Conservation (phyloP, 1,284 basidiomycete species). For the Ustilago cynodontis region DNA sequence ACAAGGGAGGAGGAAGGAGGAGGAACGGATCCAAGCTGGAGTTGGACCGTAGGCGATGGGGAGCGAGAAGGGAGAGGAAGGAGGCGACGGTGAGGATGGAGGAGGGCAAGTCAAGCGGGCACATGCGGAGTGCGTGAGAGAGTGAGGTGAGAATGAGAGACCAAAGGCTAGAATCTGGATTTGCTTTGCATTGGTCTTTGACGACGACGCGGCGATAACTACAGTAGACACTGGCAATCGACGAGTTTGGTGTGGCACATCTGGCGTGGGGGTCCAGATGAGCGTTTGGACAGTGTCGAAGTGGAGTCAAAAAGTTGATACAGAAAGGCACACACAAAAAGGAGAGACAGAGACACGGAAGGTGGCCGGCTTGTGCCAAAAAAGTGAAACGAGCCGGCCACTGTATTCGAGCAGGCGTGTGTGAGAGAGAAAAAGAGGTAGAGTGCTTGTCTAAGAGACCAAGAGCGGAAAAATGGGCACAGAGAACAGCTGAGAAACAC, state of each 20-base stretch:
- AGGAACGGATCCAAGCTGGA: neutral
- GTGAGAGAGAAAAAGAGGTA: neutral
- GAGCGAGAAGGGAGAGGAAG: neutral
- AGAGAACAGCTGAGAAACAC: neutral
- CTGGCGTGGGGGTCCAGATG: neutral
- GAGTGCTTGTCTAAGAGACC: neutral
- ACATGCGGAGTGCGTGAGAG: neutral
- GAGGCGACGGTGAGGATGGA: neutral
- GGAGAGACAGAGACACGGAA: conserved; percentile 3
- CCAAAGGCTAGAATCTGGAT: conserved; percentile 3
- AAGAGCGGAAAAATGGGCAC: neutral
- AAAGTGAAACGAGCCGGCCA: neutral
- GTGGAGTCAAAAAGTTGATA: neutral
- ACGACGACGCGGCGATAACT: neutral
- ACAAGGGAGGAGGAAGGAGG: neutral
- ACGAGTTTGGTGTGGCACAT: neutral
- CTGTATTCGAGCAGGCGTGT: neutral
- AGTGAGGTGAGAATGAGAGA: neutral
- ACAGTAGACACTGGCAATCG: neutral
- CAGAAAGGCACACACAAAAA: neutral
- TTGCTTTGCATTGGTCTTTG: neutral
- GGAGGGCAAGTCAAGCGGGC: neutral
- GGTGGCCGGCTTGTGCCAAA: neutral
- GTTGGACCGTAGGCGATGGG: neutral
- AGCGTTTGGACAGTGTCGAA: conserved; percentile 1